A percentile compares a stretch with the other conserved stretches of the same genome.
These are phyloP conservation scores for Emmonsia crescens DNA, from an alignment of 2,329 filamentous ascomycete species.

Conservation along the genomic window DNA sequence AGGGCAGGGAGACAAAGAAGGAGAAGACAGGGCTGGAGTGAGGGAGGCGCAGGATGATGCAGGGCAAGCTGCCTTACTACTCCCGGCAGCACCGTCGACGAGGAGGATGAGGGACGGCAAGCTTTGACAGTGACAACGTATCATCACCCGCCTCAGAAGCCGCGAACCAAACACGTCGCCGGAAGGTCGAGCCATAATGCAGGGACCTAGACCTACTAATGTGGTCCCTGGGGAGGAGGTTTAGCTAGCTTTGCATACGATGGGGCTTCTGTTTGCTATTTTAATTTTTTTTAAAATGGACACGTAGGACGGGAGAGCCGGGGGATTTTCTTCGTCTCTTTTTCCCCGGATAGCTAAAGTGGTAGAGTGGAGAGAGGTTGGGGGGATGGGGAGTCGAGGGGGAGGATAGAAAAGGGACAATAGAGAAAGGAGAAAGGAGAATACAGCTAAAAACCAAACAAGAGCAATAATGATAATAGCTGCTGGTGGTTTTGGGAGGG, in stretches of 20 bases:
- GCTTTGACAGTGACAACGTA: not conserved
- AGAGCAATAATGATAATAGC: not conserved
- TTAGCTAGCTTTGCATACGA: not conserved
- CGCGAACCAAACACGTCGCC: not conserved
- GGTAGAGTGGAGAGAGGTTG: not conserved
- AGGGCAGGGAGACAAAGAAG: not conserved
- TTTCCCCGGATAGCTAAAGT: not conserved
- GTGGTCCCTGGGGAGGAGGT: not conserved
- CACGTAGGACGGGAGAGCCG: not conserved
- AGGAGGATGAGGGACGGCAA: not conserved
- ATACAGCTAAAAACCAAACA: not conserved
- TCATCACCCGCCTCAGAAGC: not conserved
- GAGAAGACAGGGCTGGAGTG: conserved; percentile 29
- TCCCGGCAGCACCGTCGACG: not conserved
- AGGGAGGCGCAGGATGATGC: conserved; percentile 27
- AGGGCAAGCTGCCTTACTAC: conserved; percentile 14
- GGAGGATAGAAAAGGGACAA: not conserved
- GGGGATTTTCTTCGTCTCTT: not conserved
- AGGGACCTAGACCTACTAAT: not conserved
- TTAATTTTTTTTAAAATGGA: not conserved
- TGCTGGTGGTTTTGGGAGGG: not conserved
- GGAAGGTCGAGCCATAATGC: not conserved
- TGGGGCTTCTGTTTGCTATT: not conserved
- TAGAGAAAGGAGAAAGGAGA: not conserved
- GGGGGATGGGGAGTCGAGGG: not conserved